Conservation (phyloP, 352 stramenopile species). For the Globisporangium parvum region DNA sequence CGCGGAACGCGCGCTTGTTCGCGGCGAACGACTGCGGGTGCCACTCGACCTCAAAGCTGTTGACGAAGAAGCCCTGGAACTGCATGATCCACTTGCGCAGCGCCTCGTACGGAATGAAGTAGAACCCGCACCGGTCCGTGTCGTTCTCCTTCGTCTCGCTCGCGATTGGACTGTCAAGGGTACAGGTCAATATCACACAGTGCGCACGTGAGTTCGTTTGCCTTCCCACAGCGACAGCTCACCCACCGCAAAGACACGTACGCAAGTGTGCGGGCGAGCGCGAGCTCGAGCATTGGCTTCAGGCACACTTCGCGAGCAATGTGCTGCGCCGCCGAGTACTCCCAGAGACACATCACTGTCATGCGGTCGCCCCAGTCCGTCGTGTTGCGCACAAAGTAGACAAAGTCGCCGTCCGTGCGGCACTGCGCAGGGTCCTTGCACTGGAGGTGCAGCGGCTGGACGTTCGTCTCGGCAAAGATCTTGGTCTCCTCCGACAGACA, state of each 20-base stretch:
- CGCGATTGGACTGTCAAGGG: constrained; percentile 25
- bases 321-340: constrained; percentile 50
- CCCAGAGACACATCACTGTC: constrained; percentile 80
- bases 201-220: too few relatives aligned
- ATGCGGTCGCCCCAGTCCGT: constrained; percentile 81
- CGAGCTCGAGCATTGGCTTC: constrained; percentile 68
- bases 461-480: constrained; percentile 65
- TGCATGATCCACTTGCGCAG: constrained; percentile 71
- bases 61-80: constrained; percentile 80
- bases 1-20: constrained; percentile 40
- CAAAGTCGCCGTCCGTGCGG: constrained; percentile 44
- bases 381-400: constrained; percentile 77
- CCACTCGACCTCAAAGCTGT: constrained; percentile 77
- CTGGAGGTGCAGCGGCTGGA: constrained; percentile 63
- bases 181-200: not conserved
- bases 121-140: constrained; percentile 72
- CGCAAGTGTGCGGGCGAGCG: constrained; percentile 51
- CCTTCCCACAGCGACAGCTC: not conserved
- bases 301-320: constrained; percentile 53
- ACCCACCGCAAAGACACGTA: constrained; percentile 12
- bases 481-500: constrained; percentile 60
- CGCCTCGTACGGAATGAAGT: constrained; percentile 79
- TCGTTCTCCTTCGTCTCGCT: constrained; percentile 68
- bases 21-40: constrained; percentile 56
- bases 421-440: constrained; percentile 55